Base-by-base conservation (phyloP, 305 asterid species). In the Petunia hybrid region DNA sequence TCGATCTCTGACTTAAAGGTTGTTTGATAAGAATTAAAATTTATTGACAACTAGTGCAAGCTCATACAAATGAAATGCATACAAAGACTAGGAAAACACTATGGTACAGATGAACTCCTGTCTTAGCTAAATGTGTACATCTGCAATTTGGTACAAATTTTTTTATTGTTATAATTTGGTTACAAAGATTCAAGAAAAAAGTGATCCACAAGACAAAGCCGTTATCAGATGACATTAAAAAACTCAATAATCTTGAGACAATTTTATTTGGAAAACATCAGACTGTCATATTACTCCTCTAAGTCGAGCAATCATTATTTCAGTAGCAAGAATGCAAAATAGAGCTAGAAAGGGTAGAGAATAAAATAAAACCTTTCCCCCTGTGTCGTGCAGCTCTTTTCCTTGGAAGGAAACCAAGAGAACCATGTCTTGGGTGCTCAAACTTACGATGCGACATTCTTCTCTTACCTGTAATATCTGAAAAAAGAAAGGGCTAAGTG, bases 361-460 rank as follows among this genome's bases (percentile, higher is more conserved):
- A 40, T 1, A 6, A 6, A 55, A 2, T 57, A 4, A 43, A 35
- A 94, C 97, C 98, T 88, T 94, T 94, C 81, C 98, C 98, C 84
- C 93, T 87, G 53, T 90, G 94, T 74, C 97, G 97, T 10, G 86
- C 68, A 40, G 98, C 95, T 64, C 98, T 85, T 84, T 94, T 94
- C 85, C 98, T 90, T 2, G 98, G 98, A 56, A 94, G 97, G 88
- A 94, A 94, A 69, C 97, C 98, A 79, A 94, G 87, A 67, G 98
- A 94, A 10, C 98, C 98, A 71, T 94, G 97, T 83, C 97, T 88
- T 62, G 98, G 97, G 83, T 94, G 97, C 92, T 94, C 98, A 89
- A 94, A 92, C 91, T 94, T 94, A 84, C 98, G 91, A 83, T 94
- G 97, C 31, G 98, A 94, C 98, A 94, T 94, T 38, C 74, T 88